phyloP scores from a whole-genome alignment of 2,329 filamentous ascomycete genomes.

The Colletotrichum caudatum region DNA sequence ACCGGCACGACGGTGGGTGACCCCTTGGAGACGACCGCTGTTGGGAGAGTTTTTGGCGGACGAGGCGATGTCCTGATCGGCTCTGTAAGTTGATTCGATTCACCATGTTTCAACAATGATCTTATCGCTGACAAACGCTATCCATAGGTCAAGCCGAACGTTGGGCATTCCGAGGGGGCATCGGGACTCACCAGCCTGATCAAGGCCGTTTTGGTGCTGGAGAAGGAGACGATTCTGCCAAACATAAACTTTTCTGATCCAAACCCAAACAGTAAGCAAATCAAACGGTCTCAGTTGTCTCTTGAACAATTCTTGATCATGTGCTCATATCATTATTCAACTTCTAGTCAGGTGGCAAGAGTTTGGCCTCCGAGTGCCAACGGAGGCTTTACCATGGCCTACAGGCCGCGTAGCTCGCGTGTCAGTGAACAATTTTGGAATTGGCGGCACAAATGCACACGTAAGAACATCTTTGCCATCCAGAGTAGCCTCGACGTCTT shows the following conservation, averaged over 20 bases:
- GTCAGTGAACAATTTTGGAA: slow-evolving; percentile 51
- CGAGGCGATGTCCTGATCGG: slow-evolving; percentile 2
- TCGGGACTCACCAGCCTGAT: slow-evolving; percentile 49
- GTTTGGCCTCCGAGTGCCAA: slow-evolving; percentile 44
- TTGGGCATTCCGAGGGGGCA: slow-evolving; percentile 53
- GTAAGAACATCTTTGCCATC: slow-evolving; percentile 36
- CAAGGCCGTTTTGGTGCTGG: slow-evolving; percentile 48
- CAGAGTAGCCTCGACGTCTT: not conserved
- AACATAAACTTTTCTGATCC: slow-evolving; percentile 35
- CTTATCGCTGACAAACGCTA: not conserved
- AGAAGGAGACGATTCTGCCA: slow-evolving; percentile 25
- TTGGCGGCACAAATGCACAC: slow-evolving; percentile 45
- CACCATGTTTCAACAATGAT: not conserved
- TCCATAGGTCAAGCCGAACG: slow-evolving; percentile 49
- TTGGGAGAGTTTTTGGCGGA: slow-evolving; percentile 45
- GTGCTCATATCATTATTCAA: not conserved
- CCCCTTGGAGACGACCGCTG: slow-evolving; percentile 50
- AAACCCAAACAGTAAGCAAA: slow-evolving; percentile 19
- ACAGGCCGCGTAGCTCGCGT: slow-evolving; percentile 45
- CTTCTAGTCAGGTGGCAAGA: slow-evolving; percentile 23
- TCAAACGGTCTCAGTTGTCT: not conserved
- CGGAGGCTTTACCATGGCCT: slow-evolving; percentile 46
- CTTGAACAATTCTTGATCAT: not conserved
- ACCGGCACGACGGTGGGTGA: slow-evolving; percentile 60
- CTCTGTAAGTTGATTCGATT: not conserved